Percentiles rank a stretch among this genome's conserved stretches.
Conservation (phyloP, 306 rosid species). For the Vigna hirtella region DNA sequence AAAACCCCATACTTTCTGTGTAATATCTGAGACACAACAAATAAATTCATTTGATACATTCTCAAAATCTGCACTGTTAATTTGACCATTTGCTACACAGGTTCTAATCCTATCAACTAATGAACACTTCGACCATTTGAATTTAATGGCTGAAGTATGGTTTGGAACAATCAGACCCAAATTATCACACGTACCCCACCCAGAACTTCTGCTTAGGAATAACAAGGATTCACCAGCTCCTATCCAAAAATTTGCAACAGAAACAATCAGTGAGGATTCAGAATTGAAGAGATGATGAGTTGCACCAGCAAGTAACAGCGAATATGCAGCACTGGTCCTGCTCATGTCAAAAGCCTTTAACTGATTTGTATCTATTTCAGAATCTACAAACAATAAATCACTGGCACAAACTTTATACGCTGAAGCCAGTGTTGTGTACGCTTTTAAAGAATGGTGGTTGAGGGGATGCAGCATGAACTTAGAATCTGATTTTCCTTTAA, state of each 20-base stretch:
- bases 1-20: constrained; percentile 58
- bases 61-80: constrained; percentile 50
- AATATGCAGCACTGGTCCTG: constrained; percentile 71
- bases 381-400: constrained; percentile 48
- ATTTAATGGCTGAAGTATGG: constrained; percentile 36
- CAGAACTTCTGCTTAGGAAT: constrained; percentile 56
- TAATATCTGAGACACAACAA: constrained; percentile 46
- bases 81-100: constrained; percentile 38
- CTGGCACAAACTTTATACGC: constrained; percentile 64
- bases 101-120: constrained; percentile 44
- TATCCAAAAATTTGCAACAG: constrained; percentile 72
- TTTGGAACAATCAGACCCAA: constrained; percentile 40
- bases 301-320: constrained; percentile 74
- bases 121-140: constrained; percentile 60
- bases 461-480: constrained; percentile 67
- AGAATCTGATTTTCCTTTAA: constrained; percentile 43
- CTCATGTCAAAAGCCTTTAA: constrained; percentile 54
- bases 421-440: constrained; percentile 75
- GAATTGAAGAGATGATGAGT: constrained; percentile 69
- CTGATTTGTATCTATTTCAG: constrained; percentile 41
- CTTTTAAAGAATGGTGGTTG: constrained; percentile 67
- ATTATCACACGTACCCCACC: constrained; percentile 48
- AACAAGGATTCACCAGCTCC: constrained; percentile 79
- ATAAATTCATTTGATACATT: constrained; percentile 53
- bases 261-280: constrained; percentile 70